Conservation (phyloP, 2,329 filamentous ascomycete species). For the Incumbomyces lentus region DNA sequence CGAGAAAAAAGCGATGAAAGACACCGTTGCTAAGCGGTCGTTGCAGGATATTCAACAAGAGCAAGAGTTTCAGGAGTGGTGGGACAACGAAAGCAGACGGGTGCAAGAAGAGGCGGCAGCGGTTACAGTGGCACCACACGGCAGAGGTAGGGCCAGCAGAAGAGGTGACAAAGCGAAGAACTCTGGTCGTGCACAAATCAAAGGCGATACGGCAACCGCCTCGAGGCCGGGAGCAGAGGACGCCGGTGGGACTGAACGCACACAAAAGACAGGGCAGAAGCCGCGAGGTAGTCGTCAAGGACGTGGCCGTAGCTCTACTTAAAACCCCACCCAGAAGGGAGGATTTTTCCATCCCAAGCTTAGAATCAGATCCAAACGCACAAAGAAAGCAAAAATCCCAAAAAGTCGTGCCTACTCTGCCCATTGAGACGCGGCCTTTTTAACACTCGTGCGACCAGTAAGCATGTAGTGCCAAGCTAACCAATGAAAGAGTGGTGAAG, state of each 20-base stretch:
- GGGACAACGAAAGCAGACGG: constrained; percentile 72
- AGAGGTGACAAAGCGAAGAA: constrained; percentile 18
- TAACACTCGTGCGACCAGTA: constrained; percentile 3
- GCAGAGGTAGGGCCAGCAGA: constrained; percentile 27
- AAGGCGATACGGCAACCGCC: neutral
- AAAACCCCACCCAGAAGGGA: neutral
- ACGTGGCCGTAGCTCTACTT: neutral
- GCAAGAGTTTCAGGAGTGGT: constrained; percentile 94
- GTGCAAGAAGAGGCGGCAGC: constrained; percentile 53
- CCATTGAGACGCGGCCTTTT: neutral
- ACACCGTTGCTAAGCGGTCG: constrained; percentile 73
- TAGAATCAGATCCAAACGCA: neutral
- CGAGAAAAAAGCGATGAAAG: constrained; percentile 71
- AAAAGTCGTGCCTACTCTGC: neutral
- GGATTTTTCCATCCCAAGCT: neutral
- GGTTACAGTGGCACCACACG: neutral
- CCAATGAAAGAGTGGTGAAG: neutral
- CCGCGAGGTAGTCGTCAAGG: constrained; percentile 1
- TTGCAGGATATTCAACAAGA: constrained; percentile 93
- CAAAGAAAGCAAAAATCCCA: neutral
- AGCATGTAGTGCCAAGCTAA: neutral
- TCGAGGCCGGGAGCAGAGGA: neutral
- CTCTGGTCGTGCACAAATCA: constrained; percentile 16
- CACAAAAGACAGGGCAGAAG: constrained; percentile 8
- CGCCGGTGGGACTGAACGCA: no score